Conservation (phyloP, 352 stramenopile species). For the Globisporangium takayamanum region DNA sequence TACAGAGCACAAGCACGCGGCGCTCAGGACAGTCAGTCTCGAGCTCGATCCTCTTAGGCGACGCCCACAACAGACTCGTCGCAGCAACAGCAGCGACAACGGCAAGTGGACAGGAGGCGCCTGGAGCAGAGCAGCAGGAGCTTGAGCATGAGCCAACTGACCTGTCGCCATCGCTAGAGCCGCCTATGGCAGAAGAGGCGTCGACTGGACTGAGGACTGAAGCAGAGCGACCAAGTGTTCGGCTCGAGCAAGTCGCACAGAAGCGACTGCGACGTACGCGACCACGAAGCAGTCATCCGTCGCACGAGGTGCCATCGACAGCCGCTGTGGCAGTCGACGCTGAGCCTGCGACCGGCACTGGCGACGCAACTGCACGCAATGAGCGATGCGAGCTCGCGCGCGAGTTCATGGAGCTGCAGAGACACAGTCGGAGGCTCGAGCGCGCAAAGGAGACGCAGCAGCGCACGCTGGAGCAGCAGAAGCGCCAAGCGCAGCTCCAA, state of each 20-base stretch:
- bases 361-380: constrained; percentile 19
- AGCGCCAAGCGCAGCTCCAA: constrained; percentile 37
- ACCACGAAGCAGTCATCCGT: too few species aligned
- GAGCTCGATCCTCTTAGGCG: background rate
- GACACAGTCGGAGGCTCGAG: constrained; percentile 32
- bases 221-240: too few species aligned
- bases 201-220: too few species aligned
- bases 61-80: background rate
- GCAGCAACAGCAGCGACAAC: background rate
- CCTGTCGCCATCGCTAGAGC: too few species aligned
- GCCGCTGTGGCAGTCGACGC: background rate
- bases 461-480: constrained; percentile 29
- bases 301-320: too few species aligned
- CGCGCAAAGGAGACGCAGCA: constrained; percentile 31
- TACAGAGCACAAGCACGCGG: too few species aligned
- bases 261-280: too few species aligned
- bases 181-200: too few species aligned
- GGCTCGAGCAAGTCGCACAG: too few species aligned
- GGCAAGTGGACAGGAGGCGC: background rate
- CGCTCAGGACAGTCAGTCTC: background rate
- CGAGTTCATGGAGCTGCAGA: constrained; percentile 66
- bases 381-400: constrained; percentile 49
- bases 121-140: background rate
- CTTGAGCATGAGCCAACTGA: background rate
- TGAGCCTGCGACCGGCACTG: constrained; percentile 1